Evolutionary conservation across 768 basidiomycete genomes (phyloP), one percentile per base, ranked within the genome.

Genomic region (Boletus coccyginus): DNA sequence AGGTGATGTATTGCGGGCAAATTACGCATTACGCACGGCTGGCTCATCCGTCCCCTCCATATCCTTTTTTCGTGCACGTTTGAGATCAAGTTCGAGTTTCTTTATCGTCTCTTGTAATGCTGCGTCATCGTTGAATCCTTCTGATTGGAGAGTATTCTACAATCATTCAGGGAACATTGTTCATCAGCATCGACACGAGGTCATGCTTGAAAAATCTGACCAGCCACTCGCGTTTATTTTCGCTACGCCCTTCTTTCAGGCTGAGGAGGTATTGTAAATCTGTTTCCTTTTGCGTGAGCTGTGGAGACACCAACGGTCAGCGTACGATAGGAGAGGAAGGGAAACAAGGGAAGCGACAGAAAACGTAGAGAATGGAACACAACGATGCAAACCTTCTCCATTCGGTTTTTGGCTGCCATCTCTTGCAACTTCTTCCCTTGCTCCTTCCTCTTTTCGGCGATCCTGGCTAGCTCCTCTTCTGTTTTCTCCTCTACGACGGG

Each of bases 341-440:
- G 42, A 31, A 14, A 24, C 40, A 9, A 14, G 11, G 9, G 5
- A 2, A 6, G 27, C 6, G 27, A 12, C 6, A 29, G 10, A 3
- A 32, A 21, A 4, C 8, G 16, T 13, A 41, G 39, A 24, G 11
- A 14, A 29, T 31, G 31, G 42, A 16, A 38, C 40, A 29, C 32
- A 46, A 21, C 1, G 39, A 47, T 32, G 46, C 72, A 14, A 51
- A 91, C 92, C 81, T 96, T 98, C 63, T 98, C 95, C 65, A 82
- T 75, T 29, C 96, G 75, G 50, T 86, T 86, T 69, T 87, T 92
- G 0, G 90, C 88, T 29, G 94, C 92, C 62, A 95, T 82, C 70
- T 98, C 95, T 72, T 97, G 95, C 49, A 99, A 70, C 66, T 92
- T 86, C 53, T 83, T 80, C 0, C 93, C 94, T 64, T 94, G 90